Conservation (phyloP, 768 basidiomycete genomes). For the Lactarius hengduanensis region DNA sequence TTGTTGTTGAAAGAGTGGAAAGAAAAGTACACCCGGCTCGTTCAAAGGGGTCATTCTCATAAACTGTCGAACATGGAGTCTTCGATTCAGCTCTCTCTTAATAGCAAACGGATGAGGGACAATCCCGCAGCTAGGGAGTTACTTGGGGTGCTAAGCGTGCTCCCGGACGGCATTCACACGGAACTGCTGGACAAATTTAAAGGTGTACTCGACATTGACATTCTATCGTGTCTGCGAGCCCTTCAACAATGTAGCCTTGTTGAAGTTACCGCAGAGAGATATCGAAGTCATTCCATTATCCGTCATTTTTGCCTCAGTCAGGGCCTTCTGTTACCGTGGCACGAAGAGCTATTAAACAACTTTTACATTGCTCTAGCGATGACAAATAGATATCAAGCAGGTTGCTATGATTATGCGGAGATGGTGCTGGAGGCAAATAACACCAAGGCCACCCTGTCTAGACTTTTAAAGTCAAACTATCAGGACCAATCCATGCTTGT, state of each 20-base stretch:
- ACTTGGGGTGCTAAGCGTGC: conserved; percentile 7
- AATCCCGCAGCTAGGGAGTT: conserved; percentile 6
- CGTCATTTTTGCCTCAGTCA: not conserved
- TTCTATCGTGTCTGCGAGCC: not conserved
- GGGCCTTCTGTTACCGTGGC: not conserved
- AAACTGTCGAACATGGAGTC: conserved; percentile 6
- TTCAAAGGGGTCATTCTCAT: conserved; percentile 4
- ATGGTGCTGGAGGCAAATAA: conserved; percentile 9
- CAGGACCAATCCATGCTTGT: not conserved
- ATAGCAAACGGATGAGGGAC: conserved; percentile 1
- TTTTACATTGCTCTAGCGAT: conserved; percentile 2
- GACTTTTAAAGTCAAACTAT: not conserved
- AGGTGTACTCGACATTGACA: not conserved
- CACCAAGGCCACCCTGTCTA: not conserved
- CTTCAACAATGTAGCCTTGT: conserved; percentile 6
- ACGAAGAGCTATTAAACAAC: not conserved
- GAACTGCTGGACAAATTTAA: not conserved
- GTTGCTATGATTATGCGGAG: not conserved
- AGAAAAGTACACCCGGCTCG: not conserved
- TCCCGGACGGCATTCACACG: conserved; percentile 15
- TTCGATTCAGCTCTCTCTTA: conserved; percentile 14
- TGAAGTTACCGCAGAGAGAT: not conserved
- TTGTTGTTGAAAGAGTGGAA: conserved; percentile 11
- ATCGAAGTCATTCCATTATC: conserved; percentile 11
- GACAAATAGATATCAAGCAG: not conserved